These are phyloP conservation scores for Eimeria brunetti DNA, from an alignment of 169 alveolate genomes.

Conservation along the genomic window DNA sequence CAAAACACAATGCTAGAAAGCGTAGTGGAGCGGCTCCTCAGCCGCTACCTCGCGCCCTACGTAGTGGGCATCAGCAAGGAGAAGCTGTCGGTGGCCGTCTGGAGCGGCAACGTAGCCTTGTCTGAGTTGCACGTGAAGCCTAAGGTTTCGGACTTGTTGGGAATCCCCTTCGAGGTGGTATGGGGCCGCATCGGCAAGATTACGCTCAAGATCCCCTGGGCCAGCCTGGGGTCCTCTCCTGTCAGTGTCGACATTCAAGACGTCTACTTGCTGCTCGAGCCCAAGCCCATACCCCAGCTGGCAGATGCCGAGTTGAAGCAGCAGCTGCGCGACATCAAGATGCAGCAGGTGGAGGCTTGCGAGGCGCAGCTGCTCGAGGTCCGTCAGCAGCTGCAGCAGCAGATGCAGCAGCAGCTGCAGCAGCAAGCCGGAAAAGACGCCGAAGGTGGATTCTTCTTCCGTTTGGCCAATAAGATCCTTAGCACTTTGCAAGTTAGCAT, in stretches of 20 bases:
- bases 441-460: constrained; percentile 86
- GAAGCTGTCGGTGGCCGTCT: constrained; percentile 90
- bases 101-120: constrained; percentile 91
- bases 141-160: constrained; percentile 87
- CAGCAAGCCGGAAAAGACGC: constrained; percentile 82
- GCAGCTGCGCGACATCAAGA: constrained; percentile 85
- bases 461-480: constrained; percentile 87
- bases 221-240: constrained; percentile 88
- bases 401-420: too few relatives aligned
- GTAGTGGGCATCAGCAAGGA: constrained; percentile 90
- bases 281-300: constrained; percentile 73
- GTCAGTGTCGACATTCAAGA: constrained; percentile 87
- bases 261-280: constrained; percentile 87
- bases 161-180: constrained; percentile 85
- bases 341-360: constrained; percentile 77
- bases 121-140: constrained; percentile 89
- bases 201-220: constrained; percentile 90
- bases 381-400: constrained; percentile 79
- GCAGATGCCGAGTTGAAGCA: constrained; percentile 80
- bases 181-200: constrained; percentile 89
- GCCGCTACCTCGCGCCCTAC: constrained; percentile 91
- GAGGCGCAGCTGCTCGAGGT: constrained; percentile 81
- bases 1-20: constrained; percentile 87
- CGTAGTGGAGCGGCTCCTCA: constrained; percentile 89
- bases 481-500: constrained; percentile 90